These are phyloP conservation scores for Carallia brachiata DNA, from an alignment of 345 rosid species.

Conservation along the genomic window DNA sequence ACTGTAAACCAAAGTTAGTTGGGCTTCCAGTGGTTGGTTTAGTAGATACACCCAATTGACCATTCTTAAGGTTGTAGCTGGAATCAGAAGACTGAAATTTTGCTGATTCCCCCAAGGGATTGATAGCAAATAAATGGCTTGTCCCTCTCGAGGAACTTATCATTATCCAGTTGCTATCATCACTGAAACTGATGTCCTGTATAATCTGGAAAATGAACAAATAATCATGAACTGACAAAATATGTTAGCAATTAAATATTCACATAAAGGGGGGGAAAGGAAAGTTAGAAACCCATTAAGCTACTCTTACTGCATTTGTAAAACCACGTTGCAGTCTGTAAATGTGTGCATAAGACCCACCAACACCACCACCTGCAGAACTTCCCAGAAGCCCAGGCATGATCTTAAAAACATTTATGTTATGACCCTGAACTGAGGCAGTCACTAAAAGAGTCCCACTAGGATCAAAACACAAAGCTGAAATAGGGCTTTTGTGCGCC, in stretches of 20 bases:
- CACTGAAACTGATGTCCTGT: slow-evolving; percentile 87
- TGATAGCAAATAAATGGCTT: slow-evolving; percentile 84
- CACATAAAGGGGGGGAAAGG: neutral
- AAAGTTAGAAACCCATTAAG: neutral
- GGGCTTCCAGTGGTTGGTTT: slow-evolving; percentile 44
- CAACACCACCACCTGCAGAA: slow-evolving; percentile 37
- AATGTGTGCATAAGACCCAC: slow-evolving; percentile 60
- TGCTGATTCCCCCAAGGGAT: slow-evolving; percentile 53
- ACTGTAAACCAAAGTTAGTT: slow-evolving; percentile 29
- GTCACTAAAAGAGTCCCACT: slow-evolving; percentile 88
- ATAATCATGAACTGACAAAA: neutral
- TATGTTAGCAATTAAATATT: neutral
- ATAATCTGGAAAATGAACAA: slow-evolving; percentile 55
- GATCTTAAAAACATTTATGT: slow-evolving; percentile 79
- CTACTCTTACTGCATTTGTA: slow-evolving; percentile 78
- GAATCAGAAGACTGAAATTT: slow-evolving; percentile 35
- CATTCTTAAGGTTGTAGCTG: slow-evolving; percentile 28
- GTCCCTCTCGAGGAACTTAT: slow-evolving; percentile 94
- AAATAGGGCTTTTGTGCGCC: slow-evolving; percentile 89
- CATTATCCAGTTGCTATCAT: slow-evolving; percentile 84
- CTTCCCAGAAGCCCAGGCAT: slow-evolving; percentile 52
- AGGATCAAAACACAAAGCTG: slow-evolving; percentile 90
- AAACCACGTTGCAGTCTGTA: slow-evolving; percentile 93
- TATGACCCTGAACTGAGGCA: slow-evolving; percentile 91
- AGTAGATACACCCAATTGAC: slow-evolving; percentile 26